Evolutionary conservation across 768 basidiomycete genomes (phyloP).

Genomic region (Plicaturopsis crispa): DNA sequence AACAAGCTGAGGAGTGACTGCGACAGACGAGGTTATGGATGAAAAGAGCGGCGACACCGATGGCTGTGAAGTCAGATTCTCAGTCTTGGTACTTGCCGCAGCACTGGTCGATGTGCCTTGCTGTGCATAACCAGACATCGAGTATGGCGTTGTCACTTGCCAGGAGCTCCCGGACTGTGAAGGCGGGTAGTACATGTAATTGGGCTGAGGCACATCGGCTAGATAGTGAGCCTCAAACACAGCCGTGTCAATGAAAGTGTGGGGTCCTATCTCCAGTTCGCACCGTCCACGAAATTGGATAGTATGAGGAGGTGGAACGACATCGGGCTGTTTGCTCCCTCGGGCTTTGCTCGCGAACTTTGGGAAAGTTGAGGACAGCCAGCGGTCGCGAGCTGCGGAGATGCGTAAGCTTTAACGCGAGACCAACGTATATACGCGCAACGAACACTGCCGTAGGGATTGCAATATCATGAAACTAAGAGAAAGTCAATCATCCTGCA

Average conservation of each 20-base stretch:
- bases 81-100: slow-evolving; percentile 5
- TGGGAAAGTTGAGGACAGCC: slow-evolving; percentile 58
- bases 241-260: slow-evolving; percentile 57
- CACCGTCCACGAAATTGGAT: slow-evolving; percentile 60
- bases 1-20: slow-evolving; percentile 51
- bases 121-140: neutral
- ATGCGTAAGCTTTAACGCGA: slow-evolving; percentile 10
- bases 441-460: slow-evolving; percentile 65
- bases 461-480: slow-evolving; percentile 53
- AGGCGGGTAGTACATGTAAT: slow-evolving; percentile 16
- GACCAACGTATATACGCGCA: slow-evolving; percentile 1
- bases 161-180: slow-evolving; percentile 11
- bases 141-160: slow-evolving; percentile 20
- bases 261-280: slow-evolving; percentile 69
- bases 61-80: slow-evolving; percentile 16
- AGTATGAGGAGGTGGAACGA: slow-evolving; percentile 56
- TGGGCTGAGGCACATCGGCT: slow-evolving; percentile 19
- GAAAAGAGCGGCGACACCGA: slow-evolving; percentile 34
- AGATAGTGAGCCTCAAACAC: slow-evolving; percentile 73
- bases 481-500: neutral
- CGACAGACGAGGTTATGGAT: slow-evolving; percentile 33
- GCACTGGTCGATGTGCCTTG: neutral
- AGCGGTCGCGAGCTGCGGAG: slow-evolving; percentile 57
- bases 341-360: slow-evolving; percentile 65
- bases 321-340: slow-evolving; percentile 45